phyloP scores from a whole-genome alignment of 2,329 filamentous ascomycete species.

The Bipolaris victoriae region DNA sequence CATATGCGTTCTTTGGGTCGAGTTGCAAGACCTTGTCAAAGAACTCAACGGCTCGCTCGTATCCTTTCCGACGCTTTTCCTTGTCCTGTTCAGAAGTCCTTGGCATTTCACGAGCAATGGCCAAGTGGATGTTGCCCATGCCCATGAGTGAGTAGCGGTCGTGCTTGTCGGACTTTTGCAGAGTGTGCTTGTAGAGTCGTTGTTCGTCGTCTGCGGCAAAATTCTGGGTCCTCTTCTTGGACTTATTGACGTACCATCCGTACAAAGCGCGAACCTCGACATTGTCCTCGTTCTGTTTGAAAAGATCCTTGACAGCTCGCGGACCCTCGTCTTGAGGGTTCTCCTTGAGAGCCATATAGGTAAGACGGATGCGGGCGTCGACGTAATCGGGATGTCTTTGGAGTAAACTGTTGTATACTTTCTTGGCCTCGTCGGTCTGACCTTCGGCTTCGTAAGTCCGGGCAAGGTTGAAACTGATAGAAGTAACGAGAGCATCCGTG shows the following conservation, averaged over 20 bases:
- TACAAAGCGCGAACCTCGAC: constrained; percentile 92
- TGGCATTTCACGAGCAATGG: constrained; percentile 91
- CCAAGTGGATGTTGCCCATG: constrained; percentile 94
- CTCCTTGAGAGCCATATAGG: constrained; percentile 85
- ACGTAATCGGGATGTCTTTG: constrained; percentile 89
- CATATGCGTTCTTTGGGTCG: constrained; percentile 95
- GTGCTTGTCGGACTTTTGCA: constrained; percentile 90
- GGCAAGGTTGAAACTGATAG: constrained; percentile 95
- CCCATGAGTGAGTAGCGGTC: constrained; percentile 95
- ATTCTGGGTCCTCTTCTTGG: constrained; percentile 80
- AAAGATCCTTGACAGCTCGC: constrained; percentile 82
- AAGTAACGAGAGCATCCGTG: constrained; percentile 89
- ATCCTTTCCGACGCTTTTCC: constrained; percentile 85
- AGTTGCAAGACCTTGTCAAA: constrained; percentile 96
- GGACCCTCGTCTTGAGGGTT: constrained; percentile 85
- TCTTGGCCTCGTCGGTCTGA: constrained; percentile 79
- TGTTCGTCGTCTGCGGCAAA: constrained; percentile 90
- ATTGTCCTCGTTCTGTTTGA: constrained; percentile 81
- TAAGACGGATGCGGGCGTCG: constrained; percentile 84
- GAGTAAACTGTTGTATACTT: constrained; percentile 85
- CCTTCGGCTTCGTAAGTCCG: constrained; percentile 89
- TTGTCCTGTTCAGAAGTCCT: constrained; percentile 88
- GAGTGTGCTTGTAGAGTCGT: constrained; percentile 92
- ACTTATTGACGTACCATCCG: constrained; percentile 92
- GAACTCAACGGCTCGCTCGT: constrained; percentile 93